These are phyloP conservation scores for Fragaria vesca DNA, from an alignment of 306 rosid species.

Conservation along the genomic window DNA sequence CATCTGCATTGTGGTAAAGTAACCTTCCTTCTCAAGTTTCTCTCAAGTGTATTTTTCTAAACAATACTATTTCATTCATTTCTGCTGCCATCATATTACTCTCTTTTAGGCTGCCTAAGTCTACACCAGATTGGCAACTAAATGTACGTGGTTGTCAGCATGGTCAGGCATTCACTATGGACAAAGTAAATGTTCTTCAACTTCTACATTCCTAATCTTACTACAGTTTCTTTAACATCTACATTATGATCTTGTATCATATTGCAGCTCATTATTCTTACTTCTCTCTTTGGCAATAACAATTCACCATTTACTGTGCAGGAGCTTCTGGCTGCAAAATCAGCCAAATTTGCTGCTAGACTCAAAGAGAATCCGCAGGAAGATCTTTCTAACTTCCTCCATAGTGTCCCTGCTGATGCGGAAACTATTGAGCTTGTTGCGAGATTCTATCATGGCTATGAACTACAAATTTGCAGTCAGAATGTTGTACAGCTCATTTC, in stretches of 20 bases:
- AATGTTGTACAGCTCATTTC: slow-evolving; percentile 45
- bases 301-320: not conserved
- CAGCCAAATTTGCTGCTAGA: slow-evolving; percentile 34
- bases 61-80: no score
- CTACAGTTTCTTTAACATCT: not conserved
- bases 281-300: not conserved
- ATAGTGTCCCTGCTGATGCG: slow-evolving; percentile 30
- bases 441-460: slow-evolving; percentile 47
- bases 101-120: slow-evolving; percentile 11
- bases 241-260: not conserved
- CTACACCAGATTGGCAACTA: slow-evolving; percentile 27
- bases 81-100: no score
- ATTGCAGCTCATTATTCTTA: not conserved
- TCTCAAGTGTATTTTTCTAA: no score
- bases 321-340: slow-evolving; percentile 49
- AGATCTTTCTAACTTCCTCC: slow-evolving; percentile 30
- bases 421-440: slow-evolving; percentile 43
- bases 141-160: slow-evolving; percentile 25
- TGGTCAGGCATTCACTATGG: slow-evolving; percentile 18
- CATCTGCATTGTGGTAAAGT: no score
- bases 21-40: no score
- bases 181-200: slow-evolving; percentile 16
- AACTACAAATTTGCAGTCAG: slow-evolving; percentile 33
- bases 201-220: not conserved
- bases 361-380: slow-evolving; percentile 27